Base-by-base conservation (phyloP, 2,329 filamentous ascomycete species). In the Pleoardoris graminearum region DNA sequence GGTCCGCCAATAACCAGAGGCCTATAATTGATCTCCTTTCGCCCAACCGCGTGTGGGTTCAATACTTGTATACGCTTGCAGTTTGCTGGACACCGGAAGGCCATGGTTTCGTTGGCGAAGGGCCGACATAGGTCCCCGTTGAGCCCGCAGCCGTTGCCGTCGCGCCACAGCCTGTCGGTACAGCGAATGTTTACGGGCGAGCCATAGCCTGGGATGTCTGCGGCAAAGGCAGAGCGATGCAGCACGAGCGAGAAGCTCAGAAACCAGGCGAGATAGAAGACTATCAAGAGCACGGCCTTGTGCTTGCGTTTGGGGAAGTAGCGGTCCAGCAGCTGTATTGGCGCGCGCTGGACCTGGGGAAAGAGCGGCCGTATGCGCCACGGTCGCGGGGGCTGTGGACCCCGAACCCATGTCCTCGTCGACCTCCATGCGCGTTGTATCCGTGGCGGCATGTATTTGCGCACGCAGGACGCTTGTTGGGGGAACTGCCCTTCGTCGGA, bases 71-170 rank as follows among this genome's bases (percentile, higher is more conserved):
- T 82, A 63, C 81, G 82, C 38, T 81, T 81, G 70, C 90, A 94
- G 62, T 85, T 86, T 14, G 85, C 88, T 1, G 88, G 85, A 64
- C 90, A 94, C 49, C 86, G 80, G 67, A 94, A 94, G 0, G 88
- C 80, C 61, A 91, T 85, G 0, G 84, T 84, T 50, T 78, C 82
- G 58, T 85, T 86, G 52, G 81, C 82, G 65, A 94, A 94, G 0
- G 90, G 90, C 7, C 89, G 83, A 66, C 90, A 94, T 46, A 84
- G 78, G 54, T 85, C 84, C 6, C 90, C 90, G 60, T 93, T 85
- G 12, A 93, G 66, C 0, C 89, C 89, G 69, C 90, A 94, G 11
- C 76, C 76, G 65, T 91, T 92, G 29, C 85, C 86, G 32, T 84
- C 77, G 36, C 66, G 72, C 88, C 89, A 94, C 66, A 89, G 90